phyloP scores from a whole-genome alignment of 2,329 filamentous ascomycete genomes.

The Fonsecaea nubica region DNA sequence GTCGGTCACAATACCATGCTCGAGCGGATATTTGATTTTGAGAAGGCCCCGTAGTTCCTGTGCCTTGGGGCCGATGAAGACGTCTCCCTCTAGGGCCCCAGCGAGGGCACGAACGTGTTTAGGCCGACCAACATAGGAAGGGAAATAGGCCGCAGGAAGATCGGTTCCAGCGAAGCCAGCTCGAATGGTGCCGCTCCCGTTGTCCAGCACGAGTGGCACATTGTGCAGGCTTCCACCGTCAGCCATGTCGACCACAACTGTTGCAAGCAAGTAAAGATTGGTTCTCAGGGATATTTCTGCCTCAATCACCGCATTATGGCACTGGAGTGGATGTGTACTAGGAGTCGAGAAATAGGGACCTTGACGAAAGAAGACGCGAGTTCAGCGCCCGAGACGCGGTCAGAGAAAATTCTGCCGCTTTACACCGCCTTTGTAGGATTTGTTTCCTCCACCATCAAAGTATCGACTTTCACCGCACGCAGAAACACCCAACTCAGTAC shows the following conservation, averaged over 20 bases:
- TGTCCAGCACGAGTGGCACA: constrained; percentile 97
- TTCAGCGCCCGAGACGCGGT: constrained; percentile 12
- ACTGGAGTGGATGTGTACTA: neutral
- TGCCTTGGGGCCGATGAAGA: constrained; percentile 93
- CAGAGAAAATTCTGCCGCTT: constrained; percentile 30
- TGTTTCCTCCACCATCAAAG: neutral
- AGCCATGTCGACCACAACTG: constrained; percentile 32
- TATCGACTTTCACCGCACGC: neutral
- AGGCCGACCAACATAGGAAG: constrained; percentile 93
- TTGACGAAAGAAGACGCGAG: constrained; percentile 9
- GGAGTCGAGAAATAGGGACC: neutral
- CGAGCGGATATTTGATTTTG: constrained; percentile 93
- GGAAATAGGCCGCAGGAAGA: constrained; percentile 94
- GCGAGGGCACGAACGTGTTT: constrained; percentile 95
- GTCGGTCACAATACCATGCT: constrained; percentile 97
- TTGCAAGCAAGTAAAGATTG: neutral
- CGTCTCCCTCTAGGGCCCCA: constrained; percentile 94
- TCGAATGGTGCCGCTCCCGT: constrained; percentile 95
- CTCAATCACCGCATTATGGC: constrained; percentile 18
- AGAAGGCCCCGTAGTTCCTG: constrained; percentile 88
- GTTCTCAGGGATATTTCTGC: neutral
- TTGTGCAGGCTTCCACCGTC: constrained; percentile 73
- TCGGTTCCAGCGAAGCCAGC: constrained; percentile 97
- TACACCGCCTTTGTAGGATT: constrained; percentile 26
- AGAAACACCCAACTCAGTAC: neutral